Conservation (phyloP, 352 stramenopile genomes). For the Globisporangium spinosum region DNA sequence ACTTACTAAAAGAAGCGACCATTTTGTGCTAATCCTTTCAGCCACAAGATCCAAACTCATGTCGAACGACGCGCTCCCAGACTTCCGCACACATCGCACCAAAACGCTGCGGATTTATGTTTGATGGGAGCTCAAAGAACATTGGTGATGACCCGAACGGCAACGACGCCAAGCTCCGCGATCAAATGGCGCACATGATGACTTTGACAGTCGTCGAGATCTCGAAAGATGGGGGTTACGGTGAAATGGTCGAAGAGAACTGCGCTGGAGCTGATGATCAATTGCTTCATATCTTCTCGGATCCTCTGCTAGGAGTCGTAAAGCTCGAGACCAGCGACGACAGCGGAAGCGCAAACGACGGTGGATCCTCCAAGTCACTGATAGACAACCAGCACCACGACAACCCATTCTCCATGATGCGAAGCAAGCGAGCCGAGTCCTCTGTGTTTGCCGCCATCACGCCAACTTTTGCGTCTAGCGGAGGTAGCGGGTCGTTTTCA, state of each 20-base stretch:
- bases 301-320: slow-evolving; percentile 60
- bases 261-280: slow-evolving; percentile 48
- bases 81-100: slow-evolving; percentile 36
- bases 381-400: slow-evolving; percentile 24
- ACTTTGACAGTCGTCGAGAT: slow-evolving; percentile 37
- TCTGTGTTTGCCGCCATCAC: slow-evolving; percentile 48
- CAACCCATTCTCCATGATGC: slow-evolving; percentile 32
- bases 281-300: slow-evolving; percentile 67
- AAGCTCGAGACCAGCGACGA: slow-evolving; percentile 39
- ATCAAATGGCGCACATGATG: slow-evolving; percentile 37
- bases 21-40: slow-evolving; percentile 15
- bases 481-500: slow-evolving; percentile 14
- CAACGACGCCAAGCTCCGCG: slow-evolving; percentile 33
- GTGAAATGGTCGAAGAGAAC: slow-evolving; percentile 52
- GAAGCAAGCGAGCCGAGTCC: slow-evolving; percentile 47
- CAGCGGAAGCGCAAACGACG: slow-evolving; percentile 7
- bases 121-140: slow-evolving; percentile 42
- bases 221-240: slow-evolving; percentile 26
- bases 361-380: slow-evolving; percentile 22
- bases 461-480: slow-evolving; percentile 21
- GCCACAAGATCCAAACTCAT: slow-evolving; percentile 54
- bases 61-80: slow-evolving; percentile 30
- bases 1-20: neutral
- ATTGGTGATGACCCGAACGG: slow-evolving; percentile 25
- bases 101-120: slow-evolving; percentile 63